Conservation (phyloP, 2,329 filamentous ascomycete species). For the Emergomyces africanus region DNA sequence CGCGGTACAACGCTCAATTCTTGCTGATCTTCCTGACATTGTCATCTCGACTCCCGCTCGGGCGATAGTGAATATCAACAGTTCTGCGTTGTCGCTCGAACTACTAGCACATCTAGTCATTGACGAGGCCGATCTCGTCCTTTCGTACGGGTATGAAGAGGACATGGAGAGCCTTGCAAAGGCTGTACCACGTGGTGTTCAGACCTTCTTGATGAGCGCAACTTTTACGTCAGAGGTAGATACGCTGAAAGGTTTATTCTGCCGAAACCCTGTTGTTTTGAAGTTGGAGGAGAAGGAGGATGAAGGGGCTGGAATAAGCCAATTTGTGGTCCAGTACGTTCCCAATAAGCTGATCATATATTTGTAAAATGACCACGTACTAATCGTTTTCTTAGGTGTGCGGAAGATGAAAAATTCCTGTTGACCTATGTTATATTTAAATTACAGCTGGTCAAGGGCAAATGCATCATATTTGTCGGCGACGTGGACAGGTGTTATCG, state of each 20-base stretch:
- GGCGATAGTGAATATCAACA: conserved; percentile 65
- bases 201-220: conserved; percentile 88
- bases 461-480: conserved; percentile 71
- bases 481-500: conserved; percentile 86
- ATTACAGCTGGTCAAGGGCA: conserved; percentile 84
- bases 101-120: conserved; percentile 68
- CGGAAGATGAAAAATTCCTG: conserved; percentile 95
- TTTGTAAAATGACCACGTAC: conserved; percentile 1
- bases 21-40: conserved; percentile 77
- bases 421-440: conserved; percentile 92
- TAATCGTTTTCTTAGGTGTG: conserved; percentile 44
- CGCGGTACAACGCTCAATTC: conserved; percentile 71
- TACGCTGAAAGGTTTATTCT: conserved; percentile 72
- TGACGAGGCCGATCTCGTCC: conserved; percentile 85
- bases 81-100: conserved; percentile 55
- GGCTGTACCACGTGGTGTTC: conserved; percentile 68
- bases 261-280: conserved; percentile 63
- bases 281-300: conserved; percentile 74
- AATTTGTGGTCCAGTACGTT: conserved; percentile 68
- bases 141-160: conserved; percentile 89
- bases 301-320: conserved; percentile 62
- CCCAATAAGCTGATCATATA: not conserved
- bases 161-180: conserved; percentile 71
- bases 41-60: conserved; percentile 84
- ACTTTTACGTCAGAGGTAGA: conserved; percentile 83